Percentiles rank a stretch among this genome's conserved stretches.
phyloP scores from a whole-genome alignment of 179 eudicot genomes.

The Beta lomatogona region DNA sequence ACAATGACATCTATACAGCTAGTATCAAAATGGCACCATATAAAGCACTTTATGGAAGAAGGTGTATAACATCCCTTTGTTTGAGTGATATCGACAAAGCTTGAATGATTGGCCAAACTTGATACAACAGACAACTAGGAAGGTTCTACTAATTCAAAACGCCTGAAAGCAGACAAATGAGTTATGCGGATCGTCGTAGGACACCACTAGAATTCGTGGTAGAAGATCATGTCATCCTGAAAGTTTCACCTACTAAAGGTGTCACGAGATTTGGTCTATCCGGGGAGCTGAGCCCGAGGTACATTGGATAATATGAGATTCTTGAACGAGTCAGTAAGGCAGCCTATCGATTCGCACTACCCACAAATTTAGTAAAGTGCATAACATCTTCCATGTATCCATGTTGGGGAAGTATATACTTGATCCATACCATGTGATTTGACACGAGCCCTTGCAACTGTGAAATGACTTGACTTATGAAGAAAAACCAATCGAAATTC shows the following conservation, averaged over 20 bases:
- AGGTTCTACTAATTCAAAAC: too few species aligned
- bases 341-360: too few species aligned
- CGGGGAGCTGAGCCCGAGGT: background rate
- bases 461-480: background rate
- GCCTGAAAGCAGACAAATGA: too few species aligned
- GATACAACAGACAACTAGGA: background rate
- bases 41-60: background rate
- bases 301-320: background rate
- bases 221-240: background rate
- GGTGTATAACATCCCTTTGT: background rate
- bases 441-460: background rate
- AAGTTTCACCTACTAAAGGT: background rate
- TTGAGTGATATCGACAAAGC: background rate
- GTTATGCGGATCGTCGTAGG: background rate
- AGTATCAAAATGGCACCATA: too few species aligned
- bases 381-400: too few species aligned
- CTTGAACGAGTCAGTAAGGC: background rate
- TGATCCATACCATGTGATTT: too few species aligned
- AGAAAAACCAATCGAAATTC: background rate
- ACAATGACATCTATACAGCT: too few species aligned
- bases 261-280: background rate
- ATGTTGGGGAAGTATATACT: too few species aligned
- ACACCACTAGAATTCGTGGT: background rate
- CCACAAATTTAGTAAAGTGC: too few species aligned
- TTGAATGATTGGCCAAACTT: background rate